These are phyloP conservation scores for Cyclotella sp. DNA, from an alignment of 108 stramenopile species.

Conservation along the genomic window DNA sequence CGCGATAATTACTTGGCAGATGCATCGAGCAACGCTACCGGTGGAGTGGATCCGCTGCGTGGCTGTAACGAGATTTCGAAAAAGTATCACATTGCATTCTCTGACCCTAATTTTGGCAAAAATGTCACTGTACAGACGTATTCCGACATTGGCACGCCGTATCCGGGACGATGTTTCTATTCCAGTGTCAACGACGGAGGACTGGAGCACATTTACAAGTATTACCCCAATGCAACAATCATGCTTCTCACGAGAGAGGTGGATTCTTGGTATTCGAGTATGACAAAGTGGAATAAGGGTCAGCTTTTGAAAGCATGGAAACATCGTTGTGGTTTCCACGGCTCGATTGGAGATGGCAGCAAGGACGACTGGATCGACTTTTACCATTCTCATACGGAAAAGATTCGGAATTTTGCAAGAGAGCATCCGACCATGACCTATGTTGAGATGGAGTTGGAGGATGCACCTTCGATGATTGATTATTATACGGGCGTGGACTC, in stretches of 20 bases:
- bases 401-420: slow-evolving; percentile 23
- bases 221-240: slow-evolving; percentile 43
- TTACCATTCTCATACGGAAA: slow-evolving; percentile 30
- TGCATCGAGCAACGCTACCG: background rate
- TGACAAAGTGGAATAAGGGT: slow-evolving; percentile 13
- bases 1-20: slow-evolving; percentile 25
- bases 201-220: slow-evolving; percentile 34
- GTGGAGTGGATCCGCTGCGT: background rate
- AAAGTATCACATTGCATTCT: background rate
- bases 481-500: slow-evolving; percentile 15
- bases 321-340: slow-evolving; percentile 12
- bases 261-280: slow-evolving; percentile 17
- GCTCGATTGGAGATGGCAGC: background rate
- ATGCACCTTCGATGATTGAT: slow-evolving; percentile 8
- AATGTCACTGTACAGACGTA: slow-evolving; percentile 2
- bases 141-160: slow-evolving; percentile 38
- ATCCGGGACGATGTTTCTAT: slow-evolving; percentile 31
- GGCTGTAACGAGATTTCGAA: slow-evolving; percentile 4
- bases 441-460: slow-evolving; percentile 31
- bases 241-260: slow-evolving; percentile 28
- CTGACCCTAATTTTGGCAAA: background rate
- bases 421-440: slow-evolving; percentile 20
- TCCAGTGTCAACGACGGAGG: slow-evolving; percentile 39
- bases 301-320: slow-evolving; percentile 14
- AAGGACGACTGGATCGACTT: slow-evolving; percentile 24